Percentiles rank a stretch among this genome's conserved stretches.
phyloP scores from a whole-genome alignment of 1,284 basidiomycete genomes.

The Boletellus deceptivus region DNA sequence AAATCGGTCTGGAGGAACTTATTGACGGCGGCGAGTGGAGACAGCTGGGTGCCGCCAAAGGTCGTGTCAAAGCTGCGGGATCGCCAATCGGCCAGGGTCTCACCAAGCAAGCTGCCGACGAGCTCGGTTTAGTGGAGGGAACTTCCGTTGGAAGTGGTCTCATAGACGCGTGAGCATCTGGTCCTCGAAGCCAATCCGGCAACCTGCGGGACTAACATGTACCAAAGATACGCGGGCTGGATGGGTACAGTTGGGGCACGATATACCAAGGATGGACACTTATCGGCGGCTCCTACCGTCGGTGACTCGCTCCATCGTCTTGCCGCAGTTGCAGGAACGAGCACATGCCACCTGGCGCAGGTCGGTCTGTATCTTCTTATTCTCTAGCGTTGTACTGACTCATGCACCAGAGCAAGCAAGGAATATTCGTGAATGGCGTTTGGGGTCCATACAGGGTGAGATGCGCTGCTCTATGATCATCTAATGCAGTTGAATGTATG shows the following conservation, averaged over 20 bases:
- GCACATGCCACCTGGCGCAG: slow-evolving; percentile 93
- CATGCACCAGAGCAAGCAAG: slow-evolving; percentile 62
- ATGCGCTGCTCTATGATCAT: not conserved
- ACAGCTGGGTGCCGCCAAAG: slow-evolving; percentile 72
- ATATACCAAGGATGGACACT: slow-evolving; percentile 55
- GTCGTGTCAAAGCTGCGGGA: slow-evolving; percentile 84
- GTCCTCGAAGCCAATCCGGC: not conserved
- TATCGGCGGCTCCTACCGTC: slow-evolving; percentile 55
- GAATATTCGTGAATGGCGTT: slow-evolving; percentile 87
- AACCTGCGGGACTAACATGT: not conserved
- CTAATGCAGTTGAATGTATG: not conserved
- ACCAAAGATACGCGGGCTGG: slow-evolving; percentile 91
- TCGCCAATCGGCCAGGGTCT: slow-evolving; percentile 87
- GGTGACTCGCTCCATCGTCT: slow-evolving; percentile 80
- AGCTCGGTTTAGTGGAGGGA: slow-evolving; percentile 85
- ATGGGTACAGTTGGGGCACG: slow-evolving; percentile 91
- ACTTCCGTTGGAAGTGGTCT: slow-evolving; percentile 93
- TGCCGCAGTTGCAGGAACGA: slow-evolving; percentile 93
- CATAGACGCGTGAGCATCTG: slow-evolving; percentile 76
- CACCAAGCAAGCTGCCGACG: slow-evolving; percentile 73
- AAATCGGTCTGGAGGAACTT: slow-evolving; percentile 77
- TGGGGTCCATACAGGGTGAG: slow-evolving; percentile 93
- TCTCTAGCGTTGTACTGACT: slow-evolving; percentile 1
- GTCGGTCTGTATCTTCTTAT: slow-evolving; percentile 35
- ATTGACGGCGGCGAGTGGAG: slow-evolving; percentile 64